phyloP scores from a whole-genome alignment of 1,284 basidiomycete genomes.

The Papiliotrema laurentii region DNA sequence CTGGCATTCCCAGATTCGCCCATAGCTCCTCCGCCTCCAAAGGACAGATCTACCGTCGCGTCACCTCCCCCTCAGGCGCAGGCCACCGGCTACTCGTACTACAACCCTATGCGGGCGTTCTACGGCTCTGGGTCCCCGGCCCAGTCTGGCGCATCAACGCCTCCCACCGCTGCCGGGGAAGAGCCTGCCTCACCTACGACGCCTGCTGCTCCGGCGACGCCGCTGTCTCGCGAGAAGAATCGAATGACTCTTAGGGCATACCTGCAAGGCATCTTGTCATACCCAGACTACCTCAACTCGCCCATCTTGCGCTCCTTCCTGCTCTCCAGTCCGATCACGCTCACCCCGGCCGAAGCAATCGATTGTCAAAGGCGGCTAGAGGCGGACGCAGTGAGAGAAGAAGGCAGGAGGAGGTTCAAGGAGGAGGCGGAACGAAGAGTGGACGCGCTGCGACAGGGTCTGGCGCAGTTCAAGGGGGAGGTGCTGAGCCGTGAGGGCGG shows the following conservation, averaged over 20 bases:
- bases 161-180: conserved; percentile 1
- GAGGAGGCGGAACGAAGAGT: conserved; percentile 82
- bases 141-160: conserved; percentile 11
- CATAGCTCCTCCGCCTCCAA: conserved; percentile 73
- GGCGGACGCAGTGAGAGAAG: conserved; percentile 82
- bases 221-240: conserved; percentile 87
- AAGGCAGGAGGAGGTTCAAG: conserved; percentile 78
- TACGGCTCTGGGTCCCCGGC: conserved; percentile 26
- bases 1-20: conserved; percentile 74
- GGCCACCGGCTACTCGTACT: conserved; percentile 31
- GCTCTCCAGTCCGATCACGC: conserved; percentile 66
- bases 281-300: conserved; percentile 70
- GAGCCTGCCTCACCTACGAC: background rate
- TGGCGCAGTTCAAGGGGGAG: conserved; percentile 86
- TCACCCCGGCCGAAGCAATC: conserved; percentile 69
- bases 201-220: conserved; percentile 30
- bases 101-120: conserved; percentile 47
- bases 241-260: conserved; percentile 90
- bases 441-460: conserved; percentile 75
- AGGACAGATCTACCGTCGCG: conserved; percentile 71
- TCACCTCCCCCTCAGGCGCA: conserved; percentile 14
- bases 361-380: conserved; percentile 79
- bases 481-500: conserved; percentile 85
- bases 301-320: conserved; percentile 84
- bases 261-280: conserved; percentile 72